A percentile compares a stretch with the other conserved stretches of the same genome.
Conservation (phyloP, 1,284 basidiomycete genomes). For the Pseudozyma tsukubaensis region DNA sequence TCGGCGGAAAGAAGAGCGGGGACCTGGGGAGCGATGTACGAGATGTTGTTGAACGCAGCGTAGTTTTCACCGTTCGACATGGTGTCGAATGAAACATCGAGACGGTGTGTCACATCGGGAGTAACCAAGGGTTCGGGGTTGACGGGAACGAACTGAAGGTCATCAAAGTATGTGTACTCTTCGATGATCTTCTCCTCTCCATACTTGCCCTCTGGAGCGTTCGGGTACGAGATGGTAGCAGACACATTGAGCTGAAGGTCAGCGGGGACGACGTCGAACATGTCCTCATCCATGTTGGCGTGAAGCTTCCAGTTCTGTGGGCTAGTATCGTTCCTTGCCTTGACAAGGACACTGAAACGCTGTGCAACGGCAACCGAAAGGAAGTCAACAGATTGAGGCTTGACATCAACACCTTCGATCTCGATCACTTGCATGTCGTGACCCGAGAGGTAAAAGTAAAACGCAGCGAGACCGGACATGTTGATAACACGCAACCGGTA, state of each 20-base stretch:
- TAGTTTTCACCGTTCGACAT: constrained; percentile 68
- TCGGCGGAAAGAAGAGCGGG: constrained; percentile 51
- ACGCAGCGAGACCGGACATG: constrained; percentile 69
- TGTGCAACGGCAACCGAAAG: constrained; percentile 53
- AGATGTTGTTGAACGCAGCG: constrained; percentile 72
- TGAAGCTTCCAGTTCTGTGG: constrained; percentile 85
- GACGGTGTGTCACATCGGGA: constrained; percentile 68
- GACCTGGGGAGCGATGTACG: constrained; percentile 70
- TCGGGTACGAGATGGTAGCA: constrained; percentile 55
- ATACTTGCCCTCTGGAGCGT: constrained; percentile 26
- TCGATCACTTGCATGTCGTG: constrained; percentile 58
- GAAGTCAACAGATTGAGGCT: constrained; percentile 37
- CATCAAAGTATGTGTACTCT: constrained; percentile 69
- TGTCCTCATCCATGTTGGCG: constrained; percentile 81
- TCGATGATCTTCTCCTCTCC: constrained; percentile 44
- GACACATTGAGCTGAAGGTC: constrained; percentile 63
- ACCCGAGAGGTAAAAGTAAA: constrained; percentile 52
- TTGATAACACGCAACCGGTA: constrained; percentile 75
- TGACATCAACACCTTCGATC: constrained; percentile 56
- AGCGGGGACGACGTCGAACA: constrained; percentile 69
- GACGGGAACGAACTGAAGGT: constrained; percentile 70
- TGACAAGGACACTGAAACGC: constrained; percentile 59
- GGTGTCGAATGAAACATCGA: constrained; percentile 72
- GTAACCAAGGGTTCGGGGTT: constrained; percentile 63
- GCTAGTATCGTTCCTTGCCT: constrained; percentile 80